Evolutionary conservation across 2,329 filamentous ascomycete genomes (phyloP).

Genomic region (Helotiales sp.): DNA sequence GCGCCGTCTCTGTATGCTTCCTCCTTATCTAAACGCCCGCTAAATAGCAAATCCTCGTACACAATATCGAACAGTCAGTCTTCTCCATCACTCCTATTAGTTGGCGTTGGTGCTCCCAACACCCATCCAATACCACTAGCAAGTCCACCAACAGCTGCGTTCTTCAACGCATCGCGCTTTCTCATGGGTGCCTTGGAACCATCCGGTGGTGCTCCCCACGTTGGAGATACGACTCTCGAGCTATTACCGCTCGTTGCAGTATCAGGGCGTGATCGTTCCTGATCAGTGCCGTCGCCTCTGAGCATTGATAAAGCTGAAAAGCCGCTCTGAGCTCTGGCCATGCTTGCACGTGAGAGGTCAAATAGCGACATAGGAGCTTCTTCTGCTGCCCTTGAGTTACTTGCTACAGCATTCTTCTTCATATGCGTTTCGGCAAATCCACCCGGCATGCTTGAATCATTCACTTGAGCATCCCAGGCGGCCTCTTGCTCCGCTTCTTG

Average conservation of each 20-base stretch:
- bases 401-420: slow-evolving; percentile 32
- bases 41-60: neutral
- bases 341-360: slow-evolving; percentile 62
- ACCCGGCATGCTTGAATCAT: slow-evolving; percentile 57
- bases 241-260: slow-evolving; percentile 20
- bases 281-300: slow-evolving; percentile 12
- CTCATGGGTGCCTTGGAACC: slow-evolving; percentile 46
- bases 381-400: slow-evolving; percentile 44
- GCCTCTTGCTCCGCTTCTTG: slow-evolving; percentile 67
- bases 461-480: slow-evolving; percentile 68
- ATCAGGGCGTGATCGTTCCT: slow-evolving; percentile 2
- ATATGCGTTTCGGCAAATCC: slow-evolving; percentile 45
- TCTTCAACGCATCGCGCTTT: slow-evolving; percentile 71
- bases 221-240: slow-evolving; percentile 11
- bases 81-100: neutral
- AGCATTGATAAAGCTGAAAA: slow-evolving; percentile 50
- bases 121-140: slow-evolving; percentile 69
- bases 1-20: neutral
- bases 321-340: slow-evolving; percentile 58
- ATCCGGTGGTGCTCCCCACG: slow-evolving; percentile 1
- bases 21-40: neutral
- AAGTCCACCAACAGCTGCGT: slow-evolving; percentile 65
- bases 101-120: slow-evolving; percentile 51
- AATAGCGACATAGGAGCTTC: slow-evolving; percentile 66
- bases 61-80: neutral